Evolutionary conservation across 192 early-diverging fungal species (phyloP), one percentile per base, ranked within the genome.

Genomic region (Pilobolus umbonatus): DNA sequence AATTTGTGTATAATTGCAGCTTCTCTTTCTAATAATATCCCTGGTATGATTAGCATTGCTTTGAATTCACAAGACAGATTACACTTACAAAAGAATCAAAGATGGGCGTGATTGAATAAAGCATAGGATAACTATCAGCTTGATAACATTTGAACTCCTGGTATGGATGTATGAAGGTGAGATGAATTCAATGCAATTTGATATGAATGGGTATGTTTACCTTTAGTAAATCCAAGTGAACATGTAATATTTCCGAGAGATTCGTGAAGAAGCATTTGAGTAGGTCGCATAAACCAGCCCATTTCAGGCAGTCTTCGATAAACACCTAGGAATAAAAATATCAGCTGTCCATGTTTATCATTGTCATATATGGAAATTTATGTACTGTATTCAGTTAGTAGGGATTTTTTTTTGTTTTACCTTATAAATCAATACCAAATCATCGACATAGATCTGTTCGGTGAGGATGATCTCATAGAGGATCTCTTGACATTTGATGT

Each of bases 211-310:
- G 29, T 49, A 22, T n/a, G 47, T 22, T 19, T 34, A 53, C 51
- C 31, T 53, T 53, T 53, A 53, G 36, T 53, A 53, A 30, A 5
- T 53, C 31, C n/a, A 53, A 32, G 9, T 53, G 51, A 6, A 36
- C 8, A 35, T 32, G 8, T 35, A 53, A 35, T 5, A 53, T 53
- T 34, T 53, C 31, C 32, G 36, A 53, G 2, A 53, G 17, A 24
- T 35, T 53, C 25, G 32, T 32, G 36, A 53, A 53, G 19, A 53
- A 53, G 19, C 22, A 17, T 36, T 32, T 30, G 17, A 53, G 31
- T 6, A 19, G 12, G 1, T 29, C n/a, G 19, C 31, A 32, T 19
- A 53, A 32, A 6, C 51, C 51, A 53, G 26, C 30, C 51, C 51
- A 53, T 12, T 19, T 3, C 15, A 53, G 36, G 3, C 31, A 35